Evolutionary conservation across 2,329 filamentous ascomycete species (phyloP).

Genomic region (Epicoccum sorghinum): DNA sequence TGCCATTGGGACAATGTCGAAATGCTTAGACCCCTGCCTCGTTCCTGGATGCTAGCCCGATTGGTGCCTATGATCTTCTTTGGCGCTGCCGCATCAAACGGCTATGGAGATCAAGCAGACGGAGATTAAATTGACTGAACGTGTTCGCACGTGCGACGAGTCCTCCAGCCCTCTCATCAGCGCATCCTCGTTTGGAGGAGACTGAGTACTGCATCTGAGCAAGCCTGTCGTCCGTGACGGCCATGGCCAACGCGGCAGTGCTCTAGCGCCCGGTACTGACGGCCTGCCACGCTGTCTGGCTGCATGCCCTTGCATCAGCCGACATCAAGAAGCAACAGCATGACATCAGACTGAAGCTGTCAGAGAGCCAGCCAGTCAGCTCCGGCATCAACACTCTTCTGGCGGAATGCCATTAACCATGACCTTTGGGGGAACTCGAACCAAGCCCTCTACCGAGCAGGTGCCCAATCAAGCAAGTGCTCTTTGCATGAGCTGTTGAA

Average conservation of each 20-base stretch:
- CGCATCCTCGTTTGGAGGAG: not conserved
- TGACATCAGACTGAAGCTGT: not conserved
- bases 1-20: constrained; percentile 23
- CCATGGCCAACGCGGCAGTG: constrained; percentile 1
- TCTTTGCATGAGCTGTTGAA: too few species aligned
- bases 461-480: too few species aligned
- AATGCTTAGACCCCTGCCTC: constrained; percentile 24
- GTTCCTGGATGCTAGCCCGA: constrained; percentile 37
- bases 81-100: constrained; percentile 22
- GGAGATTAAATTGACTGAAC: constrained; percentile 15
- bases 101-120: constrained; percentile 30
- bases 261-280: constrained; percentile 3
- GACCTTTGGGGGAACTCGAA: too few species aligned
- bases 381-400: not conserved
- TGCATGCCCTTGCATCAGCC: constrained; percentile 5
- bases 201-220: not conserved
- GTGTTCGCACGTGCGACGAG: constrained; percentile 20
- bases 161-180: constrained; percentile 5
- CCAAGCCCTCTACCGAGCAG: too few species aligned
- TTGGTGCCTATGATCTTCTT: constrained; percentile 33
- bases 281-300: constrained; percentile 9
- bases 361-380: not conserved
- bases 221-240: not conserved
- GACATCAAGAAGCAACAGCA: not conserved
- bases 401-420: too few species aligned